phyloP scores from a whole-genome alignment of 2,329 filamentous ascomycete genomes.

The Sclerotinia borealis region DNA sequence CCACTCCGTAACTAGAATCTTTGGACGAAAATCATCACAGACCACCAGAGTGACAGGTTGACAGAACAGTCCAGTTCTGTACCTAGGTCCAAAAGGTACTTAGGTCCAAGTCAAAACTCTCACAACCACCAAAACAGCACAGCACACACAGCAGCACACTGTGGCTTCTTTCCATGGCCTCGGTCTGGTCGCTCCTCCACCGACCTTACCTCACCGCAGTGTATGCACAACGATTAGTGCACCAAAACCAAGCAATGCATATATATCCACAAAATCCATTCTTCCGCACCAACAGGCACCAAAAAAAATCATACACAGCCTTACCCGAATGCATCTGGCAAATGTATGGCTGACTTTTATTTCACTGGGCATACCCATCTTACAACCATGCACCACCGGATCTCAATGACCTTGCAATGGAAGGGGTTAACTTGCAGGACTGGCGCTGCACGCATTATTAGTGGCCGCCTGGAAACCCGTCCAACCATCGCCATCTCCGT shows the following conservation, averaged over 20 bases:
- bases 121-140: neutral
- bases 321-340: conserved; percentile 14
- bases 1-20: neutral
- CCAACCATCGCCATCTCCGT: conserved; percentile 12
- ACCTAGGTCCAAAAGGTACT: neutral
- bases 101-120: neutral
- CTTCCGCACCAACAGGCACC: conserved; percentile 2
- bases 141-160: neutral
- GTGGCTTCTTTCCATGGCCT: conserved; percentile 1
- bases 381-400: neutral
- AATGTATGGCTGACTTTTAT: conserved; percentile 9
- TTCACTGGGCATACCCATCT: conserved; percentile 2
- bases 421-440: neutral
- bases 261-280: neutral
- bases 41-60: conserved; percentile 1
- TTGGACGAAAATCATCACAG: conserved; percentile 1
- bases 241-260: neutral
- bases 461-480: conserved; percentile 2
- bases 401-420: neutral
- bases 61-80: neutral
- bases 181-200: conserved; percentile 1
- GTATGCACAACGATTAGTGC: conserved; percentile 11
- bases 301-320: conserved; percentile 13
- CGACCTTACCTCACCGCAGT: conserved; percentile 5
- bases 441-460: conserved; percentile 4